A percentile compares a stretch with the other conserved stretches of the same genome.
phyloP scores from a whole-genome alignment of 129 eudicot species.

The Flaveria robusta region DNA sequence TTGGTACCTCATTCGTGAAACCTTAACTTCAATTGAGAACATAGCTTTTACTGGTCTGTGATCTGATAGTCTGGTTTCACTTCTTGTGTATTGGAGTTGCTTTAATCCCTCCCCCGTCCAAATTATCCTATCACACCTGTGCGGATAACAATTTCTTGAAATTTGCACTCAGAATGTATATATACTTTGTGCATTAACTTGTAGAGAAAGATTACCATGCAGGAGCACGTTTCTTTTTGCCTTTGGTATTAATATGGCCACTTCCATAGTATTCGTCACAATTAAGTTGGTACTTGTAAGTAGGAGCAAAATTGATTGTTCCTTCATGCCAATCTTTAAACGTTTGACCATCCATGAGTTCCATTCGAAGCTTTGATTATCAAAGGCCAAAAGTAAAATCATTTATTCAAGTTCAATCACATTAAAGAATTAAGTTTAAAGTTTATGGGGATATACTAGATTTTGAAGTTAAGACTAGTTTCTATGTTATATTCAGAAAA shows the following conservation, averaged over 20 bases:
- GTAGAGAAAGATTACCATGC: conserved; percentile 55
- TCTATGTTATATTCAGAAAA: neutral
- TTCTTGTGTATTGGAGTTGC: conserved; percentile 52
- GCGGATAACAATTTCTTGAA: neutral
- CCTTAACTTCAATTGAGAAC: conserved; percentile 49
- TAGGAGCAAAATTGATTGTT: conserved; percentile 66
- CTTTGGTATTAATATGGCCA: conserved; percentile 34
- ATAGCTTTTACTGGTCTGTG: conserved; percentile 72
- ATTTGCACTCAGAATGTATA: neutral
- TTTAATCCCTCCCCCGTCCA: conserved; percentile 73
- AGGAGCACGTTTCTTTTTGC: conserved; percentile 72
- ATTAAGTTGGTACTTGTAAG: conserved; percentile 66
- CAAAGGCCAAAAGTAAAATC: neutral
- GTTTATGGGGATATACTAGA: neutral
- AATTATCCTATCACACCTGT: conserved; percentile 79
- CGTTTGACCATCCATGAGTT: conserved; percentile 61
- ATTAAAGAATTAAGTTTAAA: neutral
- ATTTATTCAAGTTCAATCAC: neutral
- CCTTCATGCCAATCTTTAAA: conserved; percentile 86
- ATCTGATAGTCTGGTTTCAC: conserved; percentile 60
- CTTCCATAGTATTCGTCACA: conserved; percentile 65
- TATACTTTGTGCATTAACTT: neutral
- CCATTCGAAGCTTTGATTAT: conserved; percentile 57
- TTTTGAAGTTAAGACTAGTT: neutral
- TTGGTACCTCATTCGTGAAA: conserved; percentile 40